Evolutionary conservation across 768 basidiomycete genomes (phyloP), one percentile per base, ranked within the genome.

Genomic region (Udeniomyces megalosporus): DNA sequence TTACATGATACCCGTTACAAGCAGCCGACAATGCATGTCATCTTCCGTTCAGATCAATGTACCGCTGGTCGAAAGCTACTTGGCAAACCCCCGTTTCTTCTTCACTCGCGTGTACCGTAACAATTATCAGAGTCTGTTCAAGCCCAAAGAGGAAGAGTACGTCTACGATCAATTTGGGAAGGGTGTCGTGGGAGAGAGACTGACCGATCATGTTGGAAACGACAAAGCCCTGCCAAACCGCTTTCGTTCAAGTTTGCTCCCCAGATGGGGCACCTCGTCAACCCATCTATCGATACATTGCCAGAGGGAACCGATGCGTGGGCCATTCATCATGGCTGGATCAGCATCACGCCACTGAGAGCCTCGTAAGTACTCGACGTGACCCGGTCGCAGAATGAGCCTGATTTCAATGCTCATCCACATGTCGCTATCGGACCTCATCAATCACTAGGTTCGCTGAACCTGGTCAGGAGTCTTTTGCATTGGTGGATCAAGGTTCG

Each of bases 41-140:
- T 8, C 29, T 14, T 35, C 24, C 22, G 11, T 1, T 58, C 66
- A 65, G 35, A 68, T 96, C 68, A 96, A 96, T 73, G 80, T 96
- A 50, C 90, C 91, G 26, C 77, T 95, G 71, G 78, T 90, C 54
- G 79, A 82, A 58, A 78, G 75, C 29, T 78, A 86, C 31, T 73
- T 85, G 50, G 74, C 77, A 45, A 11, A 20, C 0, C 63, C 63
- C 11, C 45, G 29, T 8, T 59, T 47, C 35, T 46, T 54, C 44
- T 65, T 65, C 52, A 65, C 63, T 5, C 51, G 63, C 10, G 50
- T 59, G 2, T 58, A 26, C 32, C 26, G 34, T 0, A 63, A 63
- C 53, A 61, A 61, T 49, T 61, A 35, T 54, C 7, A 10, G 38
- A 2, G 20, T 61, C 44, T 48, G 32, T 44, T 6, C 22, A 17